phyloP scores from a whole-genome alignment of 495 filamentous ascomycete species.

The Physcia stellaris region DNA sequence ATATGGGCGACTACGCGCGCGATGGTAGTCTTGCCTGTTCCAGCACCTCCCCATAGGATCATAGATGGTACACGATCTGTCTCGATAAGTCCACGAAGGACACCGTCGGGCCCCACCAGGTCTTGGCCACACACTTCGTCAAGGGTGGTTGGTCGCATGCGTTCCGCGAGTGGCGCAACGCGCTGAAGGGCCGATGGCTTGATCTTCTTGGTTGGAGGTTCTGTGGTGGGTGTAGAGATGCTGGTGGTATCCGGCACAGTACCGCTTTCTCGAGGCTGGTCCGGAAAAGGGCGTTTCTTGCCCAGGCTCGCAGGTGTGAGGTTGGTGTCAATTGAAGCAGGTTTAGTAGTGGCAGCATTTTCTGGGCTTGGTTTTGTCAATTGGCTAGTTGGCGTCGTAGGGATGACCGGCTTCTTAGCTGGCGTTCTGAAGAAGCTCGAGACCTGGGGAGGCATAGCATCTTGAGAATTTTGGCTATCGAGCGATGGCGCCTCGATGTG shows the following conservation, averaged over 20 bases:
- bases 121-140: conserved; percentile 88
- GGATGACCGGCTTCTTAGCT: background rate
- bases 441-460: conserved; percentile 28
- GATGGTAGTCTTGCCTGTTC: conserved; percentile 95
- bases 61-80: conserved; percentile 78
- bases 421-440: conserved; percentile 70
- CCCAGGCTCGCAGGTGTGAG: background rate
- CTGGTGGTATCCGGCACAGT: background rate
- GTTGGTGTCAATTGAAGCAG: background rate
- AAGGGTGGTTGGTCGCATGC: conserved; percentile 74
- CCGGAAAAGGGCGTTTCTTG: background rate
- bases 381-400: background rate
- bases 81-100: conserved; percentile 83
- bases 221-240: conserved; percentile 6
- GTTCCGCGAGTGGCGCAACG: conserved; percentile 77
- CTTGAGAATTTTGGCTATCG: conserved; percentile 29
- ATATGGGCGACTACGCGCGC: conserved; percentile 80
- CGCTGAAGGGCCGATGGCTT: conserved; percentile 48
- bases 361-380: background rate
- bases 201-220: conserved; percentile 38
- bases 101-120: conserved; percentile 68
- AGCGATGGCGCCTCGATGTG: conserved; percentile 37
- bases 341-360: background rate
- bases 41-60: conserved; percentile 87
- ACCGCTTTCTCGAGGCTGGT: too few species aligned